Evolutionary conservation across 805 yeast genomes (phyloP), one percentile per base, ranked within the genome.

Genomic region (Sugiyamaella chiloensis): DNA sequence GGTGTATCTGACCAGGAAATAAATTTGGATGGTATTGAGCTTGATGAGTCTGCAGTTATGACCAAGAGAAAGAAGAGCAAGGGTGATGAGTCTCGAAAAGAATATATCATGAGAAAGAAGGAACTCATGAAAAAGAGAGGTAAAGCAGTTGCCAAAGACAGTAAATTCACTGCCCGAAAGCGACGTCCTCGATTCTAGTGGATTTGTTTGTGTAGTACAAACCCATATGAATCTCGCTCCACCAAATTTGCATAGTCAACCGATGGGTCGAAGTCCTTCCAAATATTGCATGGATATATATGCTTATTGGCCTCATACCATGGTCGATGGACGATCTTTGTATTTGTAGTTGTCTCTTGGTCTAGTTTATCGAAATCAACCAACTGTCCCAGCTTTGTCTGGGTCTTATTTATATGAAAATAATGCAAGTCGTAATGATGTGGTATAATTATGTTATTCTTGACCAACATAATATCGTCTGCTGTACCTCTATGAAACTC

Each of bases 111-210:
- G 58, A 80, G 99, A 65, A 93, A 93, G 85, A 93, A 93, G 73
- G 96, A 87, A 47, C 72, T 90, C 47, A 88, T 85, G 91, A 84
- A 83, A 62, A 86, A 85, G 66, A 80, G 98, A 62, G 99, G 99
- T 39, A 85, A 85, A 64, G 55, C 39, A 11, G 98, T 91, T 4
- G 96, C 98, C 2, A 74, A 74, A 52, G 99, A 93, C 65, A 86
- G 96, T 50, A 87, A 85, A 65, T 91, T 83, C 67, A 87, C 97
- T 2, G 98, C 95, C 42, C 80, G 99, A 71, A 79, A 78, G 69
- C 76, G 95, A 70, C 74, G 79, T 56, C 76, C 84, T 8, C 72
- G 79, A 59, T 85, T 85, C 64, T 35, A 27, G 16, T 35, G 47
- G 11, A 34, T 24, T 14, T 34, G 42, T 31, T 43, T 34, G 31